Percentiles rank a stretch among this genome's conserved stretches.
These are phyloP conservation scores for Casuarina equisetifolia DNA, from an alignment of 306 rosid genomes.

Conservation along the genomic window DNA sequence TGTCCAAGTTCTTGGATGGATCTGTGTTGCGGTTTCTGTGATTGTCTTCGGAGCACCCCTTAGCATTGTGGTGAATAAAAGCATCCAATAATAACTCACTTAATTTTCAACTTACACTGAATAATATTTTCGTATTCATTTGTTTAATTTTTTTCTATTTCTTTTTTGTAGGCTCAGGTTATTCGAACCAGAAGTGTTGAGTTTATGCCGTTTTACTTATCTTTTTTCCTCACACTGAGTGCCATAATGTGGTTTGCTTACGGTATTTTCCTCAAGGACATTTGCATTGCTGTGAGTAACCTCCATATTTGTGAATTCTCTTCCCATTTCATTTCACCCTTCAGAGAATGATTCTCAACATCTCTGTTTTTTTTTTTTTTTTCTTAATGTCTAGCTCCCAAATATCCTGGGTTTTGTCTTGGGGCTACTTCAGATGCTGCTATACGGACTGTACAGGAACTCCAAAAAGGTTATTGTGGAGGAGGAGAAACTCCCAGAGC, in stretches of 20 bases:
- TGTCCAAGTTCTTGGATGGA: slow-evolving; percentile 72
- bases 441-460: slow-evolving; percentile 52
- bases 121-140: neutral
- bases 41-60: slow-evolving; percentile 84
- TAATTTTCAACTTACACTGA: neutral
- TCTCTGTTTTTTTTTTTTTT: neutral
- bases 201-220: slow-evolving; percentile 72
- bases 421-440: slow-evolving; percentile 68
- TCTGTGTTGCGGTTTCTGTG: slow-evolving; percentile 61
- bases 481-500: slow-evolving; percentile 27
- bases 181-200: slow-evolving; percentile 77
- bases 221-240: slow-evolving; percentile 80
- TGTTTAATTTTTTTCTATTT: neutral
- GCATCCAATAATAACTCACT: no score
- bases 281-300: slow-evolving; percentile 74
- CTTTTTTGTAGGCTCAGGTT: slow-evolving; percentile 57
- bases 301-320: neutral
- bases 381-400: slow-evolving; percentile 47
- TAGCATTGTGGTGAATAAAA: slow-evolving; percentile 61
- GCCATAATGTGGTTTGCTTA: slow-evolving; percentile 83
- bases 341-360: neutral
- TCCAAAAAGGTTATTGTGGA: slow-evolving; percentile 12
- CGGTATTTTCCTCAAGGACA: slow-evolving; percentile 68
- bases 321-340: neutral
- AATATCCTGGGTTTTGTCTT: slow-evolving; percentile 62